phyloP scores from a whole-genome alignment of 192 early-diverging fungal genomes.

The Coemansia sp. region DNA sequence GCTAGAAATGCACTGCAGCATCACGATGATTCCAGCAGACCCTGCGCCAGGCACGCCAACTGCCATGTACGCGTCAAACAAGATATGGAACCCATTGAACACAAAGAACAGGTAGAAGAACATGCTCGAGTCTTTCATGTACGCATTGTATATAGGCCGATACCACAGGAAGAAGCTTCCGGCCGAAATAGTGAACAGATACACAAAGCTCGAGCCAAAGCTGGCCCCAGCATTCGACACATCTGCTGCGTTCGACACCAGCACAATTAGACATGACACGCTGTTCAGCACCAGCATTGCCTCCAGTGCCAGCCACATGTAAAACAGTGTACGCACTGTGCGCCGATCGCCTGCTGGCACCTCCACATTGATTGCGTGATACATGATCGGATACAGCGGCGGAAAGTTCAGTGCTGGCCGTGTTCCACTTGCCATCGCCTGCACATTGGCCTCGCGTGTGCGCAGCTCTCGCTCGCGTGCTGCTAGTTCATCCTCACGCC shows the following conservation, averaged over 20 bases:
- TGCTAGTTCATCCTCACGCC: constrained; percentile 74
- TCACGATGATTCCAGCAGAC: constrained; percentile 77
- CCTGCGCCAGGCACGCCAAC: constrained; percentile 83
- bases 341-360: constrained; percentile 65
- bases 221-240: constrained; percentile 70
- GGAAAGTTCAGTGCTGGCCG: constrained; percentile 81
- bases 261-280: constrained; percentile 71
- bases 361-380: constrained; percentile 74
- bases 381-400: constrained; percentile 79
- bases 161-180: constrained; percentile 87
- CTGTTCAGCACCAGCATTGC: constrained; percentile 74
- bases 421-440: constrained; percentile 54
- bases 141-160: constrained; percentile 84
- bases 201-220: constrained; percentile 74
- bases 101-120: constrained; percentile 85
- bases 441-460: constrained; percentile 63
- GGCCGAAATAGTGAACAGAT: constrained; percentile 72
- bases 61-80: constrained; percentile 81
- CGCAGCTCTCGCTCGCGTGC: constrained; percentile 70
- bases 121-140: constrained; percentile 81
- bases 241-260: constrained; percentile 63
- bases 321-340: constrained; percentile 69
- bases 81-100: constrained; percentile 82
- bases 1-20: constrained; percentile 69
- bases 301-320: constrained; percentile 73